Percentiles rank a stretch among this genome's conserved stretches.
Conservation (phyloP, 2,329 filamentous ascomycete species). For the Gaeumannomyces sp. region DNA sequence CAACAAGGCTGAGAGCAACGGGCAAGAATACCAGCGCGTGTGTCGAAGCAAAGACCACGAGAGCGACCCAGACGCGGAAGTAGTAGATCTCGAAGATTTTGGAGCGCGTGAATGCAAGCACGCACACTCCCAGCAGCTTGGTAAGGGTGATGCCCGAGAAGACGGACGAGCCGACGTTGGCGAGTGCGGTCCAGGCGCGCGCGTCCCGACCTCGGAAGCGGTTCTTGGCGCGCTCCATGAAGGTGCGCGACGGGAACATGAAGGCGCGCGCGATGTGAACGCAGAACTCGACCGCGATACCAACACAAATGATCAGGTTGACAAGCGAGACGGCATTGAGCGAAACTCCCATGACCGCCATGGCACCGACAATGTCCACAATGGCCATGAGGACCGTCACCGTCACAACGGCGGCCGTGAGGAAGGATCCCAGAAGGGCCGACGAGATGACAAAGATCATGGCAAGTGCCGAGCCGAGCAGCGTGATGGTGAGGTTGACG, state of each 20-base stretch:
- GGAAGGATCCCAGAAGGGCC: slow-evolving; percentile 73
- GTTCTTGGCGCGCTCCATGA: slow-evolving; percentile 74
- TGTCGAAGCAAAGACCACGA: slow-evolving; percentile 81
- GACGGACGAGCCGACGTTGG: slow-evolving; percentile 90
- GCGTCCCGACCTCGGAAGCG: slow-evolving; percentile 78
- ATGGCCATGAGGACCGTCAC: slow-evolving; percentile 89
- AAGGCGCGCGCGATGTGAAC: slow-evolving; percentile 94
- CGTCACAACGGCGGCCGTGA: slow-evolving; percentile 77
- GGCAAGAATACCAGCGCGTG: slow-evolving; percentile 91
- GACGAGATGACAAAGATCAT: slow-evolving; percentile 80
- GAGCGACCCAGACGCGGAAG: slow-evolving; percentile 90
- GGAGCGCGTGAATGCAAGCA: slow-evolving; percentile 88
- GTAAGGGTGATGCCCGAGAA: slow-evolving; percentile 96
- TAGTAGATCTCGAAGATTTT: slow-evolving; percentile 99
- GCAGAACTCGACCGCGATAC: slow-evolving; percentile 95
- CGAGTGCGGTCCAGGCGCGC: slow-evolving; percentile 84
- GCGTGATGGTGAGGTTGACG: slow-evolving; percentile 67
- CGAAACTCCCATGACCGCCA: slow-evolving; percentile 83
- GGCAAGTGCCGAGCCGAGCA: slow-evolving; percentile 75
- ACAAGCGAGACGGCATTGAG: slow-evolving; percentile 94
- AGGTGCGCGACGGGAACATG: slow-evolving; percentile 78
- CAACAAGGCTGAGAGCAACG: slow-evolving; percentile 77
- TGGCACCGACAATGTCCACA: slow-evolving; percentile 88
- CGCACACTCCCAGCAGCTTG: slow-evolving; percentile 85
- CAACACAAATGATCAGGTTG: slow-evolving; percentile 94